Evolutionary conservation across 75 land plant species (phyloP).

Genomic region (Cunninghamia lanceolata): DNA sequence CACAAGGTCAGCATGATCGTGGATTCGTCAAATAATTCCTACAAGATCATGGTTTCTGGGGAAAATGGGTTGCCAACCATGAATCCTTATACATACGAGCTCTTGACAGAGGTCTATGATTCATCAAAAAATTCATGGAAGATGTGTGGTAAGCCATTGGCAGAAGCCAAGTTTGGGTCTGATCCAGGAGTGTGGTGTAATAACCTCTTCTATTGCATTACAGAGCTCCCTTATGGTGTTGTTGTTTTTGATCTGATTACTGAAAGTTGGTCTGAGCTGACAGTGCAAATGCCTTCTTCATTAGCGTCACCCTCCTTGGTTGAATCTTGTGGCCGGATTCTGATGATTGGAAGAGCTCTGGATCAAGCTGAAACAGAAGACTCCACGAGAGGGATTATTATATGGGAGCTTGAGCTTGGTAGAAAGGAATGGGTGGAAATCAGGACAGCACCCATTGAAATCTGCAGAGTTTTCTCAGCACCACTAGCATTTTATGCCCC

Average conservation of each 20-base stretch:
- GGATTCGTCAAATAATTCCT: constrained; percentile 9
- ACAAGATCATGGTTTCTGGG: constrained; percentile 38
- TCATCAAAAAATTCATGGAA: constrained; percentile 30
- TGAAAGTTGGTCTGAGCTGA: constrained; percentile 31
- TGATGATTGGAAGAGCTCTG: constrained; percentile 32
- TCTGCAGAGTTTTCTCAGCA: constrained; percentile 14
- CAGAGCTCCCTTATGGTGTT: constrained; percentile 38
- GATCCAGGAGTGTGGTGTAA: constrained; percentile 38
- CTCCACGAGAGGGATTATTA: neutral
- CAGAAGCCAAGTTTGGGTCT: constrained; percentile 32
- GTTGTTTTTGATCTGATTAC: constrained; percentile 16
- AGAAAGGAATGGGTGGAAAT: constrained; percentile 20
- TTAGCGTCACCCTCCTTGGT: constrained; percentile 37
- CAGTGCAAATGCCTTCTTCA: constrained; percentile 25
- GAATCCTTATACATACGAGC: constrained; percentile 11
- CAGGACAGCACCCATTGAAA: constrained; percentile 8
- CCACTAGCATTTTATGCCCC: constrained; percentile 16
- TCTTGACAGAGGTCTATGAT: constrained; percentile 42
- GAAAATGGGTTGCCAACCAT: constrained; percentile 6
- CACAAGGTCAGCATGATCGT: constrained; percentile 28
- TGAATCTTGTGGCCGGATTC: constrained; percentile 17
- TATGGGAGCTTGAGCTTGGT: constrained; percentile 14
- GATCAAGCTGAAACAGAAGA: neutral
- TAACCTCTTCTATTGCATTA: constrained; percentile 24
- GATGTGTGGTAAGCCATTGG: constrained; percentile 29